phyloP scores from a whole-genome alignment of 2,329 filamentous ascomycete genomes.

The Tympanopsis confertula region DNA sequence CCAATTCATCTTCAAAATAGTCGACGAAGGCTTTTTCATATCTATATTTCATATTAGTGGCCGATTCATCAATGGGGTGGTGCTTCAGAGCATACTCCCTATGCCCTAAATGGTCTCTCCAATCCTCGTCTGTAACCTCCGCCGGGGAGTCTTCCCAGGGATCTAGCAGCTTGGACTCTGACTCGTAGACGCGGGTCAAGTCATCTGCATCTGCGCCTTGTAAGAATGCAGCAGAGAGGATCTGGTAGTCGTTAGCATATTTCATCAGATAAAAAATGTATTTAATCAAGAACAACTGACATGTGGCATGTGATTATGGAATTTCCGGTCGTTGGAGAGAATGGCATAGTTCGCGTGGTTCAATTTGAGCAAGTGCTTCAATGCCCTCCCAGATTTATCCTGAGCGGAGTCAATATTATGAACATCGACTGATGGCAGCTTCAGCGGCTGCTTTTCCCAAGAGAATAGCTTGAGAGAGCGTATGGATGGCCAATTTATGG shows the following conservation, averaged over 20 bases:
- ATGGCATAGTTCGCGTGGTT: slow-evolving; percentile 1
- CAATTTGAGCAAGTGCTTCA: slow-evolving; percentile 1
- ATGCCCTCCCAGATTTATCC: not conserved
- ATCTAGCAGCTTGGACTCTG: not conserved
- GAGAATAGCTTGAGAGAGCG: too few relatives aligned
- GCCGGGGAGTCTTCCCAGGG: not conserved
- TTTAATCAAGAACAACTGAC: not conserved
- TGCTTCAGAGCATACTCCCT: not conserved
- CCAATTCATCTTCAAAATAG: slow-evolving; percentile 8
- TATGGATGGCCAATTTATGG: too few relatives aligned
- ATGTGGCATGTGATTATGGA: not conserved
- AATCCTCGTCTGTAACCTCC: not conserved
- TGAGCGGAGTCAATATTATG: not conserved
- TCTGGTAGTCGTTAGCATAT: slow-evolving; percentile 1
- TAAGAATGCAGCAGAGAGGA: not conserved
- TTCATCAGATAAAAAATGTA: not conserved
- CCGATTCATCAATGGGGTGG: too few relatives aligned
- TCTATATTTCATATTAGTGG: slow-evolving; percentile 2
- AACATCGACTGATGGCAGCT: not conserved
- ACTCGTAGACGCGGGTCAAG: not conserved
- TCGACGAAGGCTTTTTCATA: slow-evolving; percentile 7
- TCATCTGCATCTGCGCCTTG: slow-evolving; percentile 1
- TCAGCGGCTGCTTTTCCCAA: not conserved
- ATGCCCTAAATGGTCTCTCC: not conserved
- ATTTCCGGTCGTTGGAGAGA: not conserved